A percentile compares a stretch with the other conserved stretches of the same genome.
Evolutionary conservation across 176 grass and related monocot species (phyloP).

Genomic region (Avena sativa): DNA sequence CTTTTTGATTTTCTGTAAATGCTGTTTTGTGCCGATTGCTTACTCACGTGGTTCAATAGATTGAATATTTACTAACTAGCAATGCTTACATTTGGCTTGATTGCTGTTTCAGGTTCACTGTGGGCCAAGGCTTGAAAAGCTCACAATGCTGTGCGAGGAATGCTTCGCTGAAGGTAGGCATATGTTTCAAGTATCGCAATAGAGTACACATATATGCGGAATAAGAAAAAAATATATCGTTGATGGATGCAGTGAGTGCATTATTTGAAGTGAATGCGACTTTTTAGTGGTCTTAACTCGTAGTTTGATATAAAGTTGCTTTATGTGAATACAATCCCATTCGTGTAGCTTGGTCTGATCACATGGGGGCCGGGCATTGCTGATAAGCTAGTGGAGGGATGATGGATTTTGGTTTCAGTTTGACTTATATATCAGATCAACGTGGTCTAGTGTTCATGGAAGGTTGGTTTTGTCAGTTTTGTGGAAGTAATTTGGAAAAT

Average conservation of each 20-base stretch:
- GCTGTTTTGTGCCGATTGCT: neutral
- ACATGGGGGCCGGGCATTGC: neutral
- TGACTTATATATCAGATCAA: neutral
- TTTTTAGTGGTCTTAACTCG: neutral
- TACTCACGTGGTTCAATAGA: neutral
- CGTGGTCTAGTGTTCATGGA: neutral
- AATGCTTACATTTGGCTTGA: neutral
- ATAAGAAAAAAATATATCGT: neutral
- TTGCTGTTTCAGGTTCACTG: neutral
- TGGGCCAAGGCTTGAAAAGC: neutral
- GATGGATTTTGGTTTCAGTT: constrained; percentile 7
- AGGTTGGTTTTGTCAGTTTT: neutral
- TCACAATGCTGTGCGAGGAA: neutral
- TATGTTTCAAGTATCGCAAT: neutral
- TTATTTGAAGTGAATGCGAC: neutral
- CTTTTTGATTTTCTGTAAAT: neutral
- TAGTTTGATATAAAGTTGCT: neutral
- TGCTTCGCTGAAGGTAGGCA: constrained; percentile 9
- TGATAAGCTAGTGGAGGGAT: neutral
- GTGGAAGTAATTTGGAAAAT: neutral
- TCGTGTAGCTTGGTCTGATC: neutral
- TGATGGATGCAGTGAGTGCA: neutral
- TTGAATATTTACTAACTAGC: neutral
- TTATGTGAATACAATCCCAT: neutral
- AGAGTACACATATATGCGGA: neutral